phyloP scores from a whole-genome alignment of 805 yeast genomes.

The Ogataea ramenticola region DNA sequence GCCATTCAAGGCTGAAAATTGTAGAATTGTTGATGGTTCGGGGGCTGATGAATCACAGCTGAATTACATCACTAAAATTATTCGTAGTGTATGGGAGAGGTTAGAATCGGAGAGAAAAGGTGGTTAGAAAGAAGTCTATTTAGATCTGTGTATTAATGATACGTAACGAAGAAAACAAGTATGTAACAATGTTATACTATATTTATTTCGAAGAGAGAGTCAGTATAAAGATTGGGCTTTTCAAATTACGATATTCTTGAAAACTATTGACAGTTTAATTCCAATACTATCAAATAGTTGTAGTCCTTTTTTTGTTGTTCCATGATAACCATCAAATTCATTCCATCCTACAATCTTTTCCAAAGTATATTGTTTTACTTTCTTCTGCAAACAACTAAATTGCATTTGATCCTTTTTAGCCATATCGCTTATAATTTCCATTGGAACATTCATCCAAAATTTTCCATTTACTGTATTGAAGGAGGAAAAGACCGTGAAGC shows the following conservation, averaged over 20 bases:
- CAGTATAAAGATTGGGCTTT: too few relatives aligned
- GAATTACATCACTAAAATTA: conserved; percentile 35
- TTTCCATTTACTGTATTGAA: conserved; percentile 1
- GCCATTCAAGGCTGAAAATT: conserved; percentile 31
- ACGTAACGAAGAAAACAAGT: not conserved
- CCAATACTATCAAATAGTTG: conserved; percentile 37
- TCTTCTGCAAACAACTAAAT: too few relatives aligned
- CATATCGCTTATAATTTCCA: not conserved
- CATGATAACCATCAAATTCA: conserved; percentile 62
- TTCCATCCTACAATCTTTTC: conserved; percentile 29
- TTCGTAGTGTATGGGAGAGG: conserved; percentile 41
- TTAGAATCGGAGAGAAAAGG: conserved; percentile 42
- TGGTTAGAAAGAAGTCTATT: conserved; percentile 27
- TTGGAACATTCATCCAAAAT: conserved; percentile 2
- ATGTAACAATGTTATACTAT: not conserved
- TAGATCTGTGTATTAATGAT: not conserved
- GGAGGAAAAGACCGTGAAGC: not conserved
- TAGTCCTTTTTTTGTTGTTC: conserved; percentile 47
- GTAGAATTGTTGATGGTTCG: conserved; percentile 16
- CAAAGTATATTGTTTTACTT: too few relatives aligned
- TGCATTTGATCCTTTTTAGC: too few relatives aligned
- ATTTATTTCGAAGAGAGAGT: too few relatives aligned
- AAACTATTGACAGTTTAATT: not conserved
- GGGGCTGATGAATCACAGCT: conserved; percentile 20
- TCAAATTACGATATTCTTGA: too few relatives aligned